A percentile compares a stretch with the other conserved stretches of the same genome.
Conservation (phyloP, 129 eudicot species). For the Arctium minus region DNA sequence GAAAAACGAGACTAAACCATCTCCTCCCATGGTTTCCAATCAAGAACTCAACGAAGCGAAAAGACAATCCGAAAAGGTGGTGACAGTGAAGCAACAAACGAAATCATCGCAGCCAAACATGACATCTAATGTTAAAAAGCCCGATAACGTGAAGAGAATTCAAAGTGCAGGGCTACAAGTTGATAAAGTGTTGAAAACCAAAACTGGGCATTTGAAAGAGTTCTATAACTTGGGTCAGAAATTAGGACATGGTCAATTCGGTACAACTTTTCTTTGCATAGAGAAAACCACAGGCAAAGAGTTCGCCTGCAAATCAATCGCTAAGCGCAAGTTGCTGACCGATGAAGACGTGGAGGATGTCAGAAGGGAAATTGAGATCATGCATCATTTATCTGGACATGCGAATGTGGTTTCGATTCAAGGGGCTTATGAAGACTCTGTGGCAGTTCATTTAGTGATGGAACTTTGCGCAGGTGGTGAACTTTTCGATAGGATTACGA, state of each 20-base stretch:
- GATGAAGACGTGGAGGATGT: conserved; percentile 80
- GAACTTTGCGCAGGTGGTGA: conserved; percentile 88
- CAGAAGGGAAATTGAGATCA: conserved; percentile 80
- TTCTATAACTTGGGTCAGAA: conserved; percentile 59
- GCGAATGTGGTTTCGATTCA: conserved; percentile 67
- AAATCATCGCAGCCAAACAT: conserved; percentile 19
- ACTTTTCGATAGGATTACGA: conserved; percentile 75
- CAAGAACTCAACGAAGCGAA: conserved; percentile 19
- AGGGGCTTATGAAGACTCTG: conserved; percentile 84
- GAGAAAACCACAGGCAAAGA: conserved; percentile 62
- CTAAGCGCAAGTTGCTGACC: conserved; percentile 62
- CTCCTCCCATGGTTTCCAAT: conserved; percentile 2
- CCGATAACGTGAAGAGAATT: conserved; percentile 48
- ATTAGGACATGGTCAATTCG: conserved; percentile 86
- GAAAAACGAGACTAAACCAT: conserved; percentile 24
- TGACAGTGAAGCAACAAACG: conserved; percentile 31
- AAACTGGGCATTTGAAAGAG: conserved; percentile 81
- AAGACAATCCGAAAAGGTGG: conserved; percentile 23
- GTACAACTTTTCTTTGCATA: conserved; percentile 71
- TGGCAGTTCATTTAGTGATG: conserved; percentile 87
- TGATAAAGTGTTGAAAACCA: conserved; percentile 60
- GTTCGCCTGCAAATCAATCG: conserved; percentile 85
- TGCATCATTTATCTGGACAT: conserved; percentile 78
- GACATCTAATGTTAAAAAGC: conserved; percentile 20
- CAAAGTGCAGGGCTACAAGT: conserved; percentile 74